These are phyloP conservation scores for Auriscalpium microsporum DNA, from an alignment of 768 basidiomycete species.

Conservation along the genomic window DNA sequence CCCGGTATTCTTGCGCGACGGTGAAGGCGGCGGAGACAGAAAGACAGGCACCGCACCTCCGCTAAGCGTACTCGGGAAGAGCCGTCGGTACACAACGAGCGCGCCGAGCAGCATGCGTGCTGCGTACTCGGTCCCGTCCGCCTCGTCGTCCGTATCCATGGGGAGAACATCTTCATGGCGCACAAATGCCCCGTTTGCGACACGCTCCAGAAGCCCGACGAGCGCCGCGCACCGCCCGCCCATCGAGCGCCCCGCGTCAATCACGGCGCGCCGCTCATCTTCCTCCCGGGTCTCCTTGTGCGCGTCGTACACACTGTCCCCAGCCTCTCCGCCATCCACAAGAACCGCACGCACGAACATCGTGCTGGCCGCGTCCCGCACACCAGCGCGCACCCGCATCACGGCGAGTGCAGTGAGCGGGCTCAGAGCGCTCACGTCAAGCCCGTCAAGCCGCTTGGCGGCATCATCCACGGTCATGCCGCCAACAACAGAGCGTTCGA, in stretches of 20 bases:
- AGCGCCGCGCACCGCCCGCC: conserved; percentile 50
- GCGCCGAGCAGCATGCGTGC: conserved; percentile 55
- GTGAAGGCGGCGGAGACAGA: conserved; percentile 55
- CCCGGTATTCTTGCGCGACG: conserved; percentile 30
- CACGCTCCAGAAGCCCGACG: conserved; percentile 46
- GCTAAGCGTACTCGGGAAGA: conserved; percentile 37
- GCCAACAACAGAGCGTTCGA: conserved; percentile 49
- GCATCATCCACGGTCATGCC: conserved; percentile 49
- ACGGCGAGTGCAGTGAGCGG: conserved; percentile 43
- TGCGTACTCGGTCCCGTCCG: conserved; percentile 33
- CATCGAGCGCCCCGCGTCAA: conserved; percentile 54
- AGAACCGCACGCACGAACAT: conserved; percentile 46
- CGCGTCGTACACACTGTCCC: conserved; percentile 19
- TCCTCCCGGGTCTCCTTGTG: conserved; percentile 25
- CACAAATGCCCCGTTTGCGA: conserved; percentile 20
- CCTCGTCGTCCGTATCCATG: conserved; percentile 13
- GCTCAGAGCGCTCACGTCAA: conserved; percentile 20
- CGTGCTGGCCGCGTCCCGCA: conserved; percentile 42
- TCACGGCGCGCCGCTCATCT: conserved; percentile 36
- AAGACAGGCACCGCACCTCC: conserved; percentile 25
- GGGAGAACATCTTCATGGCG: conserved; percentile 22
- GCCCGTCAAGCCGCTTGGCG: conserved; percentile 27
- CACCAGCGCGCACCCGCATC: conserved; percentile 39
- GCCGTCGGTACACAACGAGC: conserved; percentile 49
- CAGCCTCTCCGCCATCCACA: conserved; percentile 14